Evolutionary conservation across 352 stramenopile species (phyloP).

Genomic region (Aphanomyces astaci): DNA sequence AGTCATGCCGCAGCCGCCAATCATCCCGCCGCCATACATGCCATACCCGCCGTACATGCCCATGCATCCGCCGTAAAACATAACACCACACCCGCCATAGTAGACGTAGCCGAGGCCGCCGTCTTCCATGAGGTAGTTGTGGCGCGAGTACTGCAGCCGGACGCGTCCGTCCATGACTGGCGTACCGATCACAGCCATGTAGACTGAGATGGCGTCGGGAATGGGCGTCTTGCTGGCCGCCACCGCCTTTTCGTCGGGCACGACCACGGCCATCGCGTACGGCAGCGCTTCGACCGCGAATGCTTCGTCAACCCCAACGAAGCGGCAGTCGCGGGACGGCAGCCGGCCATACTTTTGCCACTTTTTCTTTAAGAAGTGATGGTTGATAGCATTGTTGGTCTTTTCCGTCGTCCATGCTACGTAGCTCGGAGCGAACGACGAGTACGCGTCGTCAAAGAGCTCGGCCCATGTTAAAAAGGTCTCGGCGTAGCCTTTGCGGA

Average conservation of each 20-base stretch:
- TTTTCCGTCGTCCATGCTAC: conserved; percentile 2
- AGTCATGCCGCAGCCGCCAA: conserved; percentile 6
- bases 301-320: conserved; percentile 12
- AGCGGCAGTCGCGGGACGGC: neutral
- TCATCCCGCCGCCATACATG: neutral
- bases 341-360: conserved; percentile 1
- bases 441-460: conserved; percentile 11
- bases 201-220: conserved; percentile 4
- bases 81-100: neutral
- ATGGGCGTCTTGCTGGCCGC: neutral
- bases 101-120: conserved; percentile 1
- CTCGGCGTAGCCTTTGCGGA: neutral
- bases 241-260: neutral
- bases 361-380: neutral
- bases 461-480: conserved; percentile 8
- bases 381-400: neutral
- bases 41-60: neutral
- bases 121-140: conserved; percentile 18
- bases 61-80: neutral
- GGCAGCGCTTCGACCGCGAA: conserved; percentile 7
- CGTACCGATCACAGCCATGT: conserved; percentile 20
- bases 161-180: conserved; percentile 22
- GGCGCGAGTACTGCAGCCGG: conserved; percentile 14
- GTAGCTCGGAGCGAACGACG: conserved; percentile 8
- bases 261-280: neutral